Evolutionary conservation across 495 filamentous ascomycete genomes (phyloP).

Genomic region (Evernia prunastri): DNA sequence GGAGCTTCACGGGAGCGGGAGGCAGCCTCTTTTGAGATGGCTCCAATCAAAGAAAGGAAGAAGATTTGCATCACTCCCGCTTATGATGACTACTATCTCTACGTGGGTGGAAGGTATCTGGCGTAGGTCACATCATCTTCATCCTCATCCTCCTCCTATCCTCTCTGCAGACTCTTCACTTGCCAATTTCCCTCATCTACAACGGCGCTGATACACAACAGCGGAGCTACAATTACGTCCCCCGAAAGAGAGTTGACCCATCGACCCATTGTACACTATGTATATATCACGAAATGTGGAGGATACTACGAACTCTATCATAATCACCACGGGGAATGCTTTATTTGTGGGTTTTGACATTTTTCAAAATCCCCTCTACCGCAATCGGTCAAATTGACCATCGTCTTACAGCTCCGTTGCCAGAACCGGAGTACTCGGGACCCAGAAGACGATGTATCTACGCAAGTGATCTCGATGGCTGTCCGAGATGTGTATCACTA

Average conservation of each 20-base stretch:
- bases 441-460: neutral
- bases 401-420: neutral
- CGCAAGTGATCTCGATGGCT: neutral
- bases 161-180: neutral
- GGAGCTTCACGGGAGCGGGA: neutral
- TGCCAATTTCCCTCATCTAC: neutral
- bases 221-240: neutral
- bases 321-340: neutral
- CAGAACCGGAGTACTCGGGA: neutral
- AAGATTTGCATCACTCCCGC: neutral
- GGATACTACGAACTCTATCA: neutral
- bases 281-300: neutral
- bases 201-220: neutral
- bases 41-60: neutral
- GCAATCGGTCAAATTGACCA: neutral
- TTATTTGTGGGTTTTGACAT: neutral
- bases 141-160: neutral
- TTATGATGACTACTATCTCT: neutral
- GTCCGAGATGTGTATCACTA: neutral
- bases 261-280: neutral
- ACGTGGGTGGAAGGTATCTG: neutral
- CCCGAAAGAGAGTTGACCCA: neutral
- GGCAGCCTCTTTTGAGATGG: neutral
- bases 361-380: neutral
- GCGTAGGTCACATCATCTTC: neutral